A percentile compares a stretch with the other conserved stretches of the same genome.
Evolutionary conservation across 1,284 basidiomycete genomes (phyloP).

Genomic region (Melampsora medusae): DNA sequence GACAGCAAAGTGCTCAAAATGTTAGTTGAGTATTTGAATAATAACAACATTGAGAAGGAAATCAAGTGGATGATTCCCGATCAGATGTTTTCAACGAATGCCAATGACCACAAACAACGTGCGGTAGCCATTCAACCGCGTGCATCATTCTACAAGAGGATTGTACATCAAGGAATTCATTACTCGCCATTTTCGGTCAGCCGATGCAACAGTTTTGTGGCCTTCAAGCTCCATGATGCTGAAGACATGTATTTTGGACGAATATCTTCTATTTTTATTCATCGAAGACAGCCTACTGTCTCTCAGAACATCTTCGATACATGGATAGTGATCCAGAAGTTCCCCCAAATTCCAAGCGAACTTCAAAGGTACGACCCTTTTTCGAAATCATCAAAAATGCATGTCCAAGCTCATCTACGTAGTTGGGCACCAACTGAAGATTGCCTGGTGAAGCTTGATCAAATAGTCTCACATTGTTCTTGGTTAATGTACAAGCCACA

Average conservation of each 20-base stretch:
- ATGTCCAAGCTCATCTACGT: constrained; percentile 53
- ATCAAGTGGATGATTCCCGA: too few species aligned
- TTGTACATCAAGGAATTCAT: background rate
- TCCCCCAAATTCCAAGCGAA: background rate
- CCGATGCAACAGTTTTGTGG: background rate
- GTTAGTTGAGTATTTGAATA: background rate
- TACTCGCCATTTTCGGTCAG: background rate
- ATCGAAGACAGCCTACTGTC: too few species aligned
- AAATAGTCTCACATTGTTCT: constrained; percentile 21
- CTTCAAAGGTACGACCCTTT: background rate
- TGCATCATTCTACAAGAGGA: background rate
- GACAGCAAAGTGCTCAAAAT: background rate
- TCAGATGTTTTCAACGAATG: too few species aligned
- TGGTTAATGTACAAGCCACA: constrained; percentile 17
- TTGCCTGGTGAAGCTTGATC: background rate
- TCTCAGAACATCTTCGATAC: too few species aligned
- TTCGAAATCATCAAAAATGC: background rate
- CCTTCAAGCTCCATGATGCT: too few species aligned
- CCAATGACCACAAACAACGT: background rate
- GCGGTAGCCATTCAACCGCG: background rate
- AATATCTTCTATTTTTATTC: too few species aligned
- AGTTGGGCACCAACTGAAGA: background rate
- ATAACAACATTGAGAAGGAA: too few species aligned
- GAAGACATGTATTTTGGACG: too few species aligned
- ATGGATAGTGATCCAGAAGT: background rate